Evolutionary conservation across 352 stramenopile species (phyloP).

Genomic region (Globisporangium camurandrum): DNA sequence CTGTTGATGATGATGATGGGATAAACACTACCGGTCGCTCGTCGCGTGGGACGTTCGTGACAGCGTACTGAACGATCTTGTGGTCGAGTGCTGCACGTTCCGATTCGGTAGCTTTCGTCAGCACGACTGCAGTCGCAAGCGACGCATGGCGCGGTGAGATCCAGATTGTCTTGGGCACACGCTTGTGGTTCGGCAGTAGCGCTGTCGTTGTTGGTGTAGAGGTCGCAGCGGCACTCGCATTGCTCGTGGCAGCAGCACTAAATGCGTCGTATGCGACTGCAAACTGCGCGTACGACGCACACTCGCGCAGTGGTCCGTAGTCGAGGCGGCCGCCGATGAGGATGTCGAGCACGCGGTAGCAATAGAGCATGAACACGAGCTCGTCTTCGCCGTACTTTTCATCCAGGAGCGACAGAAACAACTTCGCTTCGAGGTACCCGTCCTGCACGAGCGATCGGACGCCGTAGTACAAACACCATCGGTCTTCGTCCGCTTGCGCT

Average conservation of each 20-base stretch:
- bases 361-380: slow-evolving; percentile 87
- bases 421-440: slow-evolving; percentile 83
- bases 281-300: slow-evolving; percentile 54
- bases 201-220: too few relatives aligned
- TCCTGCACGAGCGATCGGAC: slow-evolving; percentile 78
- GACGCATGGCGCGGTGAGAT: slow-evolving; percentile 74
- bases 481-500: slow-evolving; percentile 76
- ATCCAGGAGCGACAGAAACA: slow-evolving; percentile 90
- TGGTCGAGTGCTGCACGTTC: slow-evolving; percentile 50
- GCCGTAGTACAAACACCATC: slow-evolving; percentile 92
- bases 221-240: not conserved
- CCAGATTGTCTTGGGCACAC: slow-evolving; percentile 70
- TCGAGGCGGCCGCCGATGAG: slow-evolving; percentile 48
- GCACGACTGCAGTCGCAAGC: slow-evolving; percentile 59
- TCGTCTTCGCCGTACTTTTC: slow-evolving; percentile 91
- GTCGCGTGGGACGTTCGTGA: slow-evolving; percentile 51
- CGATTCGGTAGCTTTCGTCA: slow-evolving; percentile 59
- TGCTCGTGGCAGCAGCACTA: slow-evolving; percentile 2
- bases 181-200: too few relatives aligned
- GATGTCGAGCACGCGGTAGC: slow-evolving; percentile 73
- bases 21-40: slow-evolving; percentile 46
- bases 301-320: slow-evolving; percentile 55
- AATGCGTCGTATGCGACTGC: slow-evolving; percentile 33
- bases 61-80: slow-evolving; percentile 57
- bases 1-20: too few relatives aligned